Conservation (phyloP, 176 grass and related monocot species). For the Themeda triandra region DNA sequence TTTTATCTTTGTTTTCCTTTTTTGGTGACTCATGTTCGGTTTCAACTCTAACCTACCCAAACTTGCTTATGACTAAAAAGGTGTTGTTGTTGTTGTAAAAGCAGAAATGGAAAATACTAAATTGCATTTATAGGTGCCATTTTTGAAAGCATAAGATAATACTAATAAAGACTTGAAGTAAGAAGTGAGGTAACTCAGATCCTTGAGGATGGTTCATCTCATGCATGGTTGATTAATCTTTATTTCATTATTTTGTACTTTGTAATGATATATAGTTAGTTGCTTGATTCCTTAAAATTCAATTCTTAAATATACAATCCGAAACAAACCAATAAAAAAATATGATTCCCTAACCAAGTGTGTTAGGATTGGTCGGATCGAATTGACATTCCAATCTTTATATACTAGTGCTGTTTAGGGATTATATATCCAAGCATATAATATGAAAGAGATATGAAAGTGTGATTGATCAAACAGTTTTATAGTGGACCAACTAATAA, state of each 20-base stretch:
- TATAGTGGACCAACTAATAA: neutral
- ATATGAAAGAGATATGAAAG: neutral
- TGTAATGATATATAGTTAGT: neutral
- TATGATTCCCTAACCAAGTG: neutral
- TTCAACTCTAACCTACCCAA: neutral
- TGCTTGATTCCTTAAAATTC: neutral
- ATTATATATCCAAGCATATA: neutral
- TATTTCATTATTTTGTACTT: neutral
- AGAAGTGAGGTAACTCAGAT: neutral
- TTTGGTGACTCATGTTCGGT: neutral
- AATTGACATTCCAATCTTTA: neutral
- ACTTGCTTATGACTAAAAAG: neutral
- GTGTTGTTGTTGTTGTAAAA: neutral
- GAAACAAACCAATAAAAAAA: neutral
- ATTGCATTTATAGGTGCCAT: neutral
- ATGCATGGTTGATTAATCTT: neutral
- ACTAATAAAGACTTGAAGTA: neutral
- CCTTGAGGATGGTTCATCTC: neutral
- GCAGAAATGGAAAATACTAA: neutral
- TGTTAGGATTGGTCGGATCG: neutral
- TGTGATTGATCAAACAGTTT: neutral
- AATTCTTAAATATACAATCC: neutral
- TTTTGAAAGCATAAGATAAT: conserved; percentile 9
- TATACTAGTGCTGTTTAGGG: neutral
- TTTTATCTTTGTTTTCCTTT: neutral